Conservation (phyloP, 129 eudicot species). For the Cynara cardunculus region DNA sequence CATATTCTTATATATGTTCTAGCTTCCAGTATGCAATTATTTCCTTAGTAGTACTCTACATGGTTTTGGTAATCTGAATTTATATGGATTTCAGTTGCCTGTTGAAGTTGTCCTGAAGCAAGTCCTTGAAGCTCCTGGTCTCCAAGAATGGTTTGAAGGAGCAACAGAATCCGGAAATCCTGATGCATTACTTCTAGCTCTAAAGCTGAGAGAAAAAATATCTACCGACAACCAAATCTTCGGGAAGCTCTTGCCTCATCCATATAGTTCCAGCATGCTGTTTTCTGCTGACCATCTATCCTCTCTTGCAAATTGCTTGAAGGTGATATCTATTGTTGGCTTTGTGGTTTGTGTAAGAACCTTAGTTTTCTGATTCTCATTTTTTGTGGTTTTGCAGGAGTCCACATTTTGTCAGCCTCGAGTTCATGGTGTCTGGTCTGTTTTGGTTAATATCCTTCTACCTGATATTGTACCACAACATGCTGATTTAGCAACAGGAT, state of each 20-base stretch:
- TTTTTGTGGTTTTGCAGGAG: constrained; percentile 49
- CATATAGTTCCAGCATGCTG: constrained; percentile 51
- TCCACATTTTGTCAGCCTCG: constrained; percentile 97
- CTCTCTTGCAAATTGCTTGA: constrained; percentile 66
- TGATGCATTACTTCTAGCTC: constrained; percentile 85
- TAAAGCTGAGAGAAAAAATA: constrained; percentile 61
- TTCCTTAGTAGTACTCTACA: background rate
- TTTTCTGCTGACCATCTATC: constrained; percentile 65
- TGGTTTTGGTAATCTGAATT: background rate
- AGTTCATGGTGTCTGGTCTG: constrained; percentile 87
- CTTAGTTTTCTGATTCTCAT: constrained; percentile 6
- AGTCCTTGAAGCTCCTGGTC: constrained; percentile 75
- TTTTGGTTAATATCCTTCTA: constrained; percentile 51
- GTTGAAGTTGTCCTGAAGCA: constrained; percentile 53
- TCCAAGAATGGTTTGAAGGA: constrained; percentile 84
- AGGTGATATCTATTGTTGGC: constrained; percentile 39
- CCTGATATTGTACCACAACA: constrained; percentile 56
- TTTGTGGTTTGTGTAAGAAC: background rate
- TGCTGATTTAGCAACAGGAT: constrained; percentile 47
- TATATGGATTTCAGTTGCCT: constrained; percentile 61
- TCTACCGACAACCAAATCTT: constrained; percentile 49
- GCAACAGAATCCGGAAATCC: constrained; percentile 86
- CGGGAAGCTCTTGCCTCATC: constrained; percentile 70
- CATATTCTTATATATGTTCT: background rate
- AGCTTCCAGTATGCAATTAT: background rate